These are phyloP conservation scores for Agaricales sp. DNA, from an alignment of 1,284 basidiomycete genomes.

Conservation along the genomic window DNA sequence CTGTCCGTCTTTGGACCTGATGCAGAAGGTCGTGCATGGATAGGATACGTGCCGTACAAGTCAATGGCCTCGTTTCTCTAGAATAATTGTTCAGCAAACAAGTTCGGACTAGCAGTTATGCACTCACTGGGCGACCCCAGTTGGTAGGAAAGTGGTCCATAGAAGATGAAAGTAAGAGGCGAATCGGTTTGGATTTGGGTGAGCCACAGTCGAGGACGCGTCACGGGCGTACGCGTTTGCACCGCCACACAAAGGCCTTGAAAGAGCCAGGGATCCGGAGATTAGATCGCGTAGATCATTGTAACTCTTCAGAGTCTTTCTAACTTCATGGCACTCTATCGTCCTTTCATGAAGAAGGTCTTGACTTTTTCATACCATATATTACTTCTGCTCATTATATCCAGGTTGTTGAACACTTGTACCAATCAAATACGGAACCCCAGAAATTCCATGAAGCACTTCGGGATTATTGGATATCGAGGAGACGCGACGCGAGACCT, in stretches of 20 bases:
- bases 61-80: constrained; percentile 68
- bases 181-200: not conserved
- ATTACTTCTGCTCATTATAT: not conserved
- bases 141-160: constrained; percentile 79
- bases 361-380: not conserved
- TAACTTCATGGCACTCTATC: not conserved
- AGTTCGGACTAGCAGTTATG: not conserved
- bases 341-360: not conserved
- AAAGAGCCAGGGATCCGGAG: no score
- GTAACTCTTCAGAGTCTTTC: not conserved
- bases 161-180: constrained; percentile 6
- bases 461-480: not conserved
- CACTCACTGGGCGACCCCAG: constrained; percentile 68
- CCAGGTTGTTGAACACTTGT: not conserved
- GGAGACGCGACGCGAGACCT: no score
- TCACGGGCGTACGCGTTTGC: not conserved
- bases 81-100: not conserved
- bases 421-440: not conserved
- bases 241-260: not conserved
- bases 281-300: not conserved
- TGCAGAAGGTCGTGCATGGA: constrained; percentile 48
- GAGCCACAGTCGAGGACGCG: not conserved
- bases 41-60: constrained; percentile 63
- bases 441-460: not conserved
- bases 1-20: constrained; percentile 34